Evolutionary conservation across 352 stramenopile species (phyloP).

Genomic region (Globisporangium ultimum): DNA sequence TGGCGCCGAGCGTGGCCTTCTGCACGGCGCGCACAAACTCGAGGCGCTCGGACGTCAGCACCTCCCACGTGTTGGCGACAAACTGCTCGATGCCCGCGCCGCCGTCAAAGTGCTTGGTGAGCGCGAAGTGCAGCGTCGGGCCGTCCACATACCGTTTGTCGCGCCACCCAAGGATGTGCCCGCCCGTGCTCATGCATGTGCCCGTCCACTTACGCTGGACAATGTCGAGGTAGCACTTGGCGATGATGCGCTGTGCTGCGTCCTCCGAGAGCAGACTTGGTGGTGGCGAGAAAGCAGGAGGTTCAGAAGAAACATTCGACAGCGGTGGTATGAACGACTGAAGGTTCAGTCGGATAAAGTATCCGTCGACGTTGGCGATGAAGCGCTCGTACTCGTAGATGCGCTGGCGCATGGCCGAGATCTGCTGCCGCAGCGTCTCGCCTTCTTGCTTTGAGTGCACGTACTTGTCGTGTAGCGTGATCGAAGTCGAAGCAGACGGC

Average conservation of each 20-base stretch:
- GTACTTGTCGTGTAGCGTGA: background rate
- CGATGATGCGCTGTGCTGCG: background rate
- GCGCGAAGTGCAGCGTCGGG: background rate
- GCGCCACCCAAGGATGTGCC: too few relatives aligned
- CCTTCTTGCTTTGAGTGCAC: constrained; percentile 1
- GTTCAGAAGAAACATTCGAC: too few relatives aligned
- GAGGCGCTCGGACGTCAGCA: too few relatives aligned
- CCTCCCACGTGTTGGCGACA: too few relatives aligned
- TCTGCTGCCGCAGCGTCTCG: constrained; percentile 3
- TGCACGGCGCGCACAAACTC: too few relatives aligned
- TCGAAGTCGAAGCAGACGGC: background rate
- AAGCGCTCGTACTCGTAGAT: constrained; percentile 15
- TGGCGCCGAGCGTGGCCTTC: too few relatives aligned
- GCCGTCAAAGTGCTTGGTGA: background rate
- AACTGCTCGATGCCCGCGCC: too few relatives aligned
- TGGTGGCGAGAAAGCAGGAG: too few relatives aligned
- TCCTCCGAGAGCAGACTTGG: background rate
- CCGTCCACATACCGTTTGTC: background rate
- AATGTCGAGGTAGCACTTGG: too few relatives aligned
- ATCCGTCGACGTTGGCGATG: constrained; percentile 13
- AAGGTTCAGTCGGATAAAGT: constrained; percentile 4
- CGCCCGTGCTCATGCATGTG: too few relatives aligned
- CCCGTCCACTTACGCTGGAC: too few relatives aligned
- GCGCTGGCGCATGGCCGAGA: constrained; percentile 2
- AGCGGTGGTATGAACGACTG: background rate